Base-by-base conservation (phyloP, 192 early-diverging fungal species). In the Coemansia interrupta region DNA sequence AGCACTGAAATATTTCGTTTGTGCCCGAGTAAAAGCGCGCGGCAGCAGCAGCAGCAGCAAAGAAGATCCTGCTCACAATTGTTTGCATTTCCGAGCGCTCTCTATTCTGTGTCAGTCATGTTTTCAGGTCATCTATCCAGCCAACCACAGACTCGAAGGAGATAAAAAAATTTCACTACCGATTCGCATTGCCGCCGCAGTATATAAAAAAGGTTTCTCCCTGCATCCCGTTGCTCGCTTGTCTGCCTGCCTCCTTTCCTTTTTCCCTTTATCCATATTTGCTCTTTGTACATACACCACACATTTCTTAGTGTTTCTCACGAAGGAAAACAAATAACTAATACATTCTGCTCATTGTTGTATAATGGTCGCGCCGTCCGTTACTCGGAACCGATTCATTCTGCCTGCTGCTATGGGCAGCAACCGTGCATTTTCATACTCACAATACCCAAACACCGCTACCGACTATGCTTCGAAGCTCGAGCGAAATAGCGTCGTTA, bases 281-380 rank as follows among this genome's bases (percentile, higher is more conserved):
- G 10, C 32, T 36, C 10, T 36, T 36, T 36, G 32, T 36, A 36
- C 32, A 36, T 36, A 36, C 32, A 36, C 32, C 32, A 7, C 5
- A 36, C 32, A 11, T 11, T 36, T 47, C 23, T 47, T 47, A 2
- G 45, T 22, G 8, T 47, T 18, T 47, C 19, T 24, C 45, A 47
- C 23, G 23, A 32, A 52, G 29, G 29, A 14, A 43, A 53, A 23
- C 42, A 36, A 20, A 15, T 8, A 15, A 40, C 54, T 45, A 65
- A 50, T 41, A 41, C 32, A 46, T 53, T 43, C 29, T 39, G 17
- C 11, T 22, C 38, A 14, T 12, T 18, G 10, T 14, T 56, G 15
- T 14, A 54, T 11, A 66, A 78, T 78, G 74, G 68, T 78, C 18
- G 65, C 61, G 29, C 54, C 62, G 42, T 61, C 64, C 18, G 23